These are phyloP conservation scores for Ophiobolus disseminans DNA, from an alignment of 2,329 filamentous ascomycete genomes.

Conservation along the genomic window DNA sequence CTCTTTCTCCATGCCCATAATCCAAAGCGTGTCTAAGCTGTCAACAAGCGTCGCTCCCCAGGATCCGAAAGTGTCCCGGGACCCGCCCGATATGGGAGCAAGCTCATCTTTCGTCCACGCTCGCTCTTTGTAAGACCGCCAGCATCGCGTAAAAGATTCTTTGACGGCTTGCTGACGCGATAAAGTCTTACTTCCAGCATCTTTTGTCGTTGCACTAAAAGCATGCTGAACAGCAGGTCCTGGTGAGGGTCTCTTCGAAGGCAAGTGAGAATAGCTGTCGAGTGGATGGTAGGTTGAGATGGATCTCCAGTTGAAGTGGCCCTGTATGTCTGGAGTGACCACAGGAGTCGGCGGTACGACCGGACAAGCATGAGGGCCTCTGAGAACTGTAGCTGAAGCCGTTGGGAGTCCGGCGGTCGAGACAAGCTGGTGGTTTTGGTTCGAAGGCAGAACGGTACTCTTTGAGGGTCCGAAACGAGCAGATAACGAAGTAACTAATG, in stretches of 20 bases:
- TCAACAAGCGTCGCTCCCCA: constrained; percentile 57
- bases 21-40: constrained; percentile 55
- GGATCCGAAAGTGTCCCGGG: constrained; percentile 52
- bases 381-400: background rate
- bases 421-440: constrained; percentile 2
- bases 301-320: constrained; percentile 22
- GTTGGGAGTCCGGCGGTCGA: background rate
- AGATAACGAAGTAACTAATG: constrained; percentile 14
- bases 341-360: constrained; percentile 14
- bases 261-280: constrained; percentile 12
- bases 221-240: constrained; percentile 11
- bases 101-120: constrained; percentile 59
- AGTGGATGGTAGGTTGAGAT: constrained; percentile 16
- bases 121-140: constrained; percentile 59
- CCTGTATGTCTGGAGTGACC: constrained; percentile 16
- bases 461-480: constrained; percentile 11
- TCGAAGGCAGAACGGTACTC: constrained; percentile 6
- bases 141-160: constrained; percentile 43
- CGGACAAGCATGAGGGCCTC: constrained; percentile 16
- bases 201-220: constrained; percentile 6
- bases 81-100: constrained; percentile 49
- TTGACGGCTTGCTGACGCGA: constrained; percentile 53
- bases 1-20: constrained; percentile 55
- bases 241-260: constrained; percentile 2
- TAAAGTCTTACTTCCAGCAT: background rate